These are phyloP conservation scores for Globisporangium paddicum DNA, from an alignment of 352 stramenopile genomes.

Conservation along the genomic window DNA sequence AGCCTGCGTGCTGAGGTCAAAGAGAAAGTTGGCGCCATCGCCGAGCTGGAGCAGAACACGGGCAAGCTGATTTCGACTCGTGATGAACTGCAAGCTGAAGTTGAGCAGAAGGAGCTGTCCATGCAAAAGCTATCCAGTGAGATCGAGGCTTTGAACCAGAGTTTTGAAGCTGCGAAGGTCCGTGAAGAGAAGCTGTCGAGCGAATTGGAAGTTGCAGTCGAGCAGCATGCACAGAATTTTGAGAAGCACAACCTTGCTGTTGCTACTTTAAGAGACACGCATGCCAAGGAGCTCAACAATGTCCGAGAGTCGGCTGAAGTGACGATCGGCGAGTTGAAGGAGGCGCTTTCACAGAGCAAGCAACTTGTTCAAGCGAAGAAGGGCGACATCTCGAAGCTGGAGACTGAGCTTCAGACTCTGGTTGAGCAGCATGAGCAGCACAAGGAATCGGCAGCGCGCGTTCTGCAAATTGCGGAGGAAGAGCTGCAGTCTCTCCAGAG, in stretches of 20 bases:
- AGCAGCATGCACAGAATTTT: background rate
- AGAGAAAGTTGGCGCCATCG: background rate
- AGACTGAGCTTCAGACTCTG: background rate
- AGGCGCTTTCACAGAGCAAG: background rate
- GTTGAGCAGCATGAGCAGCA: background rate
- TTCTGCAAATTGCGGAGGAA: background rate
- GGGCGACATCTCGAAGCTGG: conserved; percentile 12
- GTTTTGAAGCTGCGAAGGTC: background rate
- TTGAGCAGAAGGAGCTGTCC: background rate
- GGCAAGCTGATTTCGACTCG: background rate
- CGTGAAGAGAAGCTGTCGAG: background rate
- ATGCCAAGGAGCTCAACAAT: conserved; percentile 12
- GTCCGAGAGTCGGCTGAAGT: conserved; percentile 6
- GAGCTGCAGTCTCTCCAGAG: conserved; percentile 5
- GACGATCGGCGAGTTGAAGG: background rate
- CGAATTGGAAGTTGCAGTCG: background rate
- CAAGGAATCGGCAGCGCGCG: background rate
- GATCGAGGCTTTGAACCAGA: background rate
- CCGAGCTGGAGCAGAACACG: background rate
- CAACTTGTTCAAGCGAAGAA: background rate
- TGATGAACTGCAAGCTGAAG: background rate
- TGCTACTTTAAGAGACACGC: conserved; percentile 1
- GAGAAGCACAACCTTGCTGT: conserved; percentile 2
- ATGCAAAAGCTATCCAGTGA: background rate
- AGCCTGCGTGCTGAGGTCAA: background rate